Conservation (phyloP, 148 eudicot genomes). For the Rhododendron henanense region DNA sequence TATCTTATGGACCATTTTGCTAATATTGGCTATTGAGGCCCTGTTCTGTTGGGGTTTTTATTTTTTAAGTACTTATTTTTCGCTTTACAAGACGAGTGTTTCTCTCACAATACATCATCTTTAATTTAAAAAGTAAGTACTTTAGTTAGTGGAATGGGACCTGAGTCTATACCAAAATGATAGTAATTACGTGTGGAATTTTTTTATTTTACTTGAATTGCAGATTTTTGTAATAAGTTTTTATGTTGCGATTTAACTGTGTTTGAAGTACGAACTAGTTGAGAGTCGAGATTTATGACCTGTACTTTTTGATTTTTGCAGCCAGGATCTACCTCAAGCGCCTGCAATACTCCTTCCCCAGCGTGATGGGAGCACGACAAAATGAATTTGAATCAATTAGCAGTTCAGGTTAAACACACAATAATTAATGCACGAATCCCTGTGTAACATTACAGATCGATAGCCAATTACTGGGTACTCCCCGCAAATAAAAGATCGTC, state of each 20-base stretch:
- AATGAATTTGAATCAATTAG: not conserved
- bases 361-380: not conserved
- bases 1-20: not conserved
- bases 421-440: not conserved
- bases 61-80: too few species aligned
- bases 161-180: not conserved
- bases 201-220: not conserved
- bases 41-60: too few species aligned
- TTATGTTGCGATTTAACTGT: not conserved
- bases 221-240: not conserved
- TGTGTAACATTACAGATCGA: not conserved
- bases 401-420: not conserved
- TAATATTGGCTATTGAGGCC: not conserved
- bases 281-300: not conserved
- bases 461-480: too few species aligned
- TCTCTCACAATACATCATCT: too few species aligned
- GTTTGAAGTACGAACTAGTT: not conserved
- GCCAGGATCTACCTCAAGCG: slow-evolving; percentile 14
- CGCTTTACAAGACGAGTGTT: too few species aligned
- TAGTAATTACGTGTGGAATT: not conserved
- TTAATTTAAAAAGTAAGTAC: too few species aligned
- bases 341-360: slow-evolving; percentile 6
- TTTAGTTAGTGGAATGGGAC: too few species aligned
- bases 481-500: not conserved
- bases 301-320: slow-evolving; percentile 1